Percentiles rank a stretch among this genome's conserved stretches.
Conservation (phyloP, 768 basidiomycete genomes). For the Scleroderma bovista region DNA sequence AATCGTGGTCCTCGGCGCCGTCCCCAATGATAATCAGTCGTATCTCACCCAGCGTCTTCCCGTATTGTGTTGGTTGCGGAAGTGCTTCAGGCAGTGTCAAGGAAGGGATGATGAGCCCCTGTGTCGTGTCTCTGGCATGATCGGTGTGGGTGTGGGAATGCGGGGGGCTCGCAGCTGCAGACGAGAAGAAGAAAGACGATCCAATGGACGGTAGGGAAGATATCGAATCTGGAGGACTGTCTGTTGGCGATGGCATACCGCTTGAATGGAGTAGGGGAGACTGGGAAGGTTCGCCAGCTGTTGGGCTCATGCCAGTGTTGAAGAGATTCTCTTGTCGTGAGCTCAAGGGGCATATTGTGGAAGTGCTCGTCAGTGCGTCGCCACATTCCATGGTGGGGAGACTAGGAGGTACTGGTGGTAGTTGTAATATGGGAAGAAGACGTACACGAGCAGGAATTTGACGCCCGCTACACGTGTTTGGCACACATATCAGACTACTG, state of each 20-base stretch:
- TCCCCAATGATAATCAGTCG: conserved; percentile 51
- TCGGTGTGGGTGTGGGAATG: conserved; percentile 43
- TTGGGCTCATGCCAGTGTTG: neutral
- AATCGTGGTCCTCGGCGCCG: conserved; percentile 26
- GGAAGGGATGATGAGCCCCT: conserved; percentile 66
- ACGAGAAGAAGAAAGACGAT: conserved; percentile 76
- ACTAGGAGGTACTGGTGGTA: neutral
- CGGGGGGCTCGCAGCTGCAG: conserved; percentile 61
- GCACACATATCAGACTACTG: neutral
- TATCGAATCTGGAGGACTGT: conserved; percentile 57
- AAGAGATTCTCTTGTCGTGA: conserved; percentile 16
- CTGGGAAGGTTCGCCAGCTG: conserved; percentile 25
- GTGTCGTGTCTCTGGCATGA: conserved; percentile 34
- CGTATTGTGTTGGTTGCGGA: conserved; percentile 59
- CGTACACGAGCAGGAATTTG: conserved; percentile 1
- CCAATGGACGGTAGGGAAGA: conserved; percentile 70
- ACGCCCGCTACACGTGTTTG: conserved; percentile 29
- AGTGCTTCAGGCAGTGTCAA: conserved; percentile 57
- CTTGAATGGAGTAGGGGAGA: conserved; percentile 47
- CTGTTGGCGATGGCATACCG: conserved; percentile 50
- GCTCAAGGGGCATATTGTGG: conserved; percentile 34
- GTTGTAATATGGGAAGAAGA: neutral
- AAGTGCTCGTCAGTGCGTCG: conserved; percentile 30
- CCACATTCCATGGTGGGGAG: conserved; percentile 21
- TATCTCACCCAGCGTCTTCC: conserved; percentile 61